A percentile compares a stretch with the other conserved stretches of the same genome.
These are phyloP conservation scores for Amylocarpus encephaloides DNA, from an alignment of 2,329 filamentous ascomycete species.

Conservation along the genomic window DNA sequence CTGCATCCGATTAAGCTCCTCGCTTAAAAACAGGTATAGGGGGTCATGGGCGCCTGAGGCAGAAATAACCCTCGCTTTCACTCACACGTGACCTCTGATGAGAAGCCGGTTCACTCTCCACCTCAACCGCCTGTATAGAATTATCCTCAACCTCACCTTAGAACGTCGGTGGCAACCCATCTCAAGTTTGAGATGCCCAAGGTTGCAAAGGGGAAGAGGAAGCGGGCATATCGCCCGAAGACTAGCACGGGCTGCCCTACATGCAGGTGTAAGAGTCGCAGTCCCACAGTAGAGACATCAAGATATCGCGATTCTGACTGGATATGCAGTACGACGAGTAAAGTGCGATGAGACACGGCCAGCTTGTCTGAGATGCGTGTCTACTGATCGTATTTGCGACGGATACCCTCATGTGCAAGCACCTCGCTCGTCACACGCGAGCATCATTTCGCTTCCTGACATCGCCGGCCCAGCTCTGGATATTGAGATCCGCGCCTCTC, in stretches of 20 bases:
- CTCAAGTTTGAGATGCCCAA: slow-evolving; percentile 5
- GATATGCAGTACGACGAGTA: slow-evolving; percentile 7
- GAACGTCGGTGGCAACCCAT: no score
- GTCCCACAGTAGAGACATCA: background rate
- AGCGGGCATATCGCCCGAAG: slow-evolving; percentile 8
- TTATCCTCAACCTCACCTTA: no score
- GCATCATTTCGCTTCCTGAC: slow-evolving; percentile 2
- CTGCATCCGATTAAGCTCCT: no score
- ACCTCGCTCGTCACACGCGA: slow-evolving; percentile 9
- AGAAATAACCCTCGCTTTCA: no score
- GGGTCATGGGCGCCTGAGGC: no score
- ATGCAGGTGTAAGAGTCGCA: slow-evolving; percentile 4
- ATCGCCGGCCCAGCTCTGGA: background rate
- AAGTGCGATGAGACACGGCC: slow-evolving; percentile 11
- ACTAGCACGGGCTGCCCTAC: slow-evolving; percentile 6
- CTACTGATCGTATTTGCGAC: slow-evolving; percentile 31
- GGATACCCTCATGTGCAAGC: slow-evolving; percentile 31
- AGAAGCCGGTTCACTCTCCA: no score
- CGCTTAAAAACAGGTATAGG: no score
- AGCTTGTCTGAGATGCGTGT: slow-evolving; percentile 8
- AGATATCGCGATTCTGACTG: background rate
- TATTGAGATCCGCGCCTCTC: slow-evolving; percentile 8
- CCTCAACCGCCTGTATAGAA: no score
- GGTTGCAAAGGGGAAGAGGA: slow-evolving; percentile 8
- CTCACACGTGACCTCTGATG: no score